Evolutionary conservation across 2,329 filamentous ascomycete genomes (phyloP).

Genomic region (Penicillium sp.): DNA sequence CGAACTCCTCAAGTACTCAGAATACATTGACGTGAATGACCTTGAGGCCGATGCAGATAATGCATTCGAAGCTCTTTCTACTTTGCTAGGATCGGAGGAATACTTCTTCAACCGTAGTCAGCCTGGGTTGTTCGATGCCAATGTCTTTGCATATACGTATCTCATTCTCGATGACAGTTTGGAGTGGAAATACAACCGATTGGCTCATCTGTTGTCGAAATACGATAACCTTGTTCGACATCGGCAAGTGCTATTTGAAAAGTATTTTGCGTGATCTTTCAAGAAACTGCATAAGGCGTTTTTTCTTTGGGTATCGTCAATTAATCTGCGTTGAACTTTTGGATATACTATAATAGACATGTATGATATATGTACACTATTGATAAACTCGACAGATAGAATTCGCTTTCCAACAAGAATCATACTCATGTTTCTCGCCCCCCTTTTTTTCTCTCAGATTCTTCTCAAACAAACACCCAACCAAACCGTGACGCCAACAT

Average conservation of each 20-base stretch:
- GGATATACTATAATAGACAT: constrained; percentile 10
- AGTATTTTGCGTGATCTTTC: constrained; percentile 40
- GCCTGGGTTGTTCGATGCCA: constrained; percentile 79
- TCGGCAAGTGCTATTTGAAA: constrained; percentile 53
- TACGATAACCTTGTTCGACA: constrained; percentile 64
- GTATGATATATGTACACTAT: constrained; percentile 14
- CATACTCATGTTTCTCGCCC: constrained; percentile 2
- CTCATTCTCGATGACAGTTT: constrained; percentile 65
- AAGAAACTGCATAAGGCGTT: not conserved
- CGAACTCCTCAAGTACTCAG: constrained; percentile 64
- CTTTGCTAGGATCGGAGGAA: constrained; percentile 52
- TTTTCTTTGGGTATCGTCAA: not conserved
- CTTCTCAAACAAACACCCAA: constrained; percentile 49
- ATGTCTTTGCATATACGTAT: constrained; percentile 85
- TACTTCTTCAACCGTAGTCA: constrained; percentile 58
- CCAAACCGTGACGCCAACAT: constrained; percentile 56
- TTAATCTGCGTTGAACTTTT: not conserved
- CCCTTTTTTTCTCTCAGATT: constrained; percentile 11
- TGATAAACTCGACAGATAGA: not conserved
- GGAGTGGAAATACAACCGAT: constrained; percentile 60
- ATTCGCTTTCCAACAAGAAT: not conserved
- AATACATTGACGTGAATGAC: constrained; percentile 52
- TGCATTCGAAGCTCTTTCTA: constrained; percentile 60
- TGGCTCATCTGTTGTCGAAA: constrained; percentile 55
- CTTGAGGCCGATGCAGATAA: constrained; percentile 59